These are phyloP conservation scores for Trichoderma sp. DNA, from an alignment of 2,329 filamentous ascomycete genomes.

Conservation along the genomic window DNA sequence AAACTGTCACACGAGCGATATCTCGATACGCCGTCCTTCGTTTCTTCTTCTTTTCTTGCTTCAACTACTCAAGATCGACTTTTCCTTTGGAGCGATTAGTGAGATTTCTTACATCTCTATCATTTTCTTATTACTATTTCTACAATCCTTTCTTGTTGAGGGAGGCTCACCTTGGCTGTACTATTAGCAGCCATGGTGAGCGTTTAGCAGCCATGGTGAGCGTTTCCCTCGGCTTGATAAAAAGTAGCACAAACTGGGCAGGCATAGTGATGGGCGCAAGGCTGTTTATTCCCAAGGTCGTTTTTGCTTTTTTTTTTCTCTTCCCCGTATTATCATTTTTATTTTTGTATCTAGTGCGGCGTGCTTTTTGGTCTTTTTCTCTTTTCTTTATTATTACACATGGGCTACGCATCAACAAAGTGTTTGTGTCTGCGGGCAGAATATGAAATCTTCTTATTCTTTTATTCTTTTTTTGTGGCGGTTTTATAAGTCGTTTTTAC, in stretches of 20 bases:
- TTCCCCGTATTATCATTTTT: not conserved
- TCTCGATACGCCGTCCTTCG: not conserved
- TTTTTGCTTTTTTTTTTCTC: slow-evolving; percentile 1
- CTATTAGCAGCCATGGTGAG: not conserved
- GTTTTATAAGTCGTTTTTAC: not conserved
- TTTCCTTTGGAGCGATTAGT: not conserved
- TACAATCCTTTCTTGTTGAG: not conserved
- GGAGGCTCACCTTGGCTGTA: not conserved
- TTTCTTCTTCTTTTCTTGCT: slow-evolving; percentile 1
- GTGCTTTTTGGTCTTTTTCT: not conserved
- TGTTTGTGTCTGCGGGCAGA: slow-evolving; percentile 7
- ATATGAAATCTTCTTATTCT: not conserved
- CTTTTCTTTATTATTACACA: not conserved
- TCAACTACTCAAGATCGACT: not conserved
- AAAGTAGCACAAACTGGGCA: slow-evolving; percentile 11
- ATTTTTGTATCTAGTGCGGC: slow-evolving; percentile 11
- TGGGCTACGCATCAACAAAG: slow-evolving; percentile 12
- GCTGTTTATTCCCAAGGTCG: slow-evolving; percentile 17
- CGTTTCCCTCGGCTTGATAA: not conserved
- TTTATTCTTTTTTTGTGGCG: not conserved
- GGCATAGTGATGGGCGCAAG: slow-evolving; percentile 18
- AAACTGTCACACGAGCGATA: not conserved
- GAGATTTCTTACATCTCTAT: not conserved
- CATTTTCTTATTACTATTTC: not conserved
- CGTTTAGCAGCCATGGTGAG: not conserved